Conservation (phyloP, 78 protist genomes). For the Diacronema lutheri region DNA sequence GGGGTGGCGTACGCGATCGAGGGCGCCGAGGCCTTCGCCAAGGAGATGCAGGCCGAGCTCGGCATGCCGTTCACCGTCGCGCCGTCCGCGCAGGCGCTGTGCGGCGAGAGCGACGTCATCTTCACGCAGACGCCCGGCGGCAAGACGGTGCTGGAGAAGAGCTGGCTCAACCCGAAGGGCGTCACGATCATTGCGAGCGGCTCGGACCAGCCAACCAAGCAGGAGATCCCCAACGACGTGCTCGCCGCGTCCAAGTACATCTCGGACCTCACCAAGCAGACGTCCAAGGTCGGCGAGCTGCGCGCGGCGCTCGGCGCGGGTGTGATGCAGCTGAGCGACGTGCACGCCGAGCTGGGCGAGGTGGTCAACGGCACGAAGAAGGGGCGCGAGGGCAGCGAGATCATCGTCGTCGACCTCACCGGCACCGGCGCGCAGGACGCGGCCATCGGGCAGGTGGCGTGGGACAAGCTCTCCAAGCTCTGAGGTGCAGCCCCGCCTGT, state of each 20-base stretch:
- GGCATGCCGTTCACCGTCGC: neutral
- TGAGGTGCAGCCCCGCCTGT: too few species aligned
- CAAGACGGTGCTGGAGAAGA: neutral
- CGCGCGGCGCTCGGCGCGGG: constrained; percentile 18
- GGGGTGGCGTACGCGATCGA: neutral
- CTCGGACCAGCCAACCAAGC: constrained; percentile 19
- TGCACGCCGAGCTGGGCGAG: constrained; percentile 38
- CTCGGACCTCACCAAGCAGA: neutral
- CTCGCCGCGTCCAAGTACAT: neutral
- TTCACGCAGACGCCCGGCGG: constrained; percentile 24
- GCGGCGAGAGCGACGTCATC: neutral
- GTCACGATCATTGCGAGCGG: constrained; percentile 12
- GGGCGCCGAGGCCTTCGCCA: neutral
- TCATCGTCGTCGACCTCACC: constrained; percentile 26
- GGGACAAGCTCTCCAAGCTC: constrained; percentile 11
- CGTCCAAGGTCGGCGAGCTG: constrained; percentile 25
- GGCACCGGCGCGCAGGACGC: constrained; percentile 49
- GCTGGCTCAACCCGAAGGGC: neutral
- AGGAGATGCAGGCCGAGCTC: neutral
- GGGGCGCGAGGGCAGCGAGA: constrained; percentile 14
- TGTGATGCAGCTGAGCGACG: constrained; percentile 21
- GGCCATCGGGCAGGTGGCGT: constrained; percentile 36
- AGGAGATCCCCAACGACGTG: constrained; percentile 8
- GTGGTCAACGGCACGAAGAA: constrained; percentile 20
- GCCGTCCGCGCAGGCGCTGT: neutral